These are phyloP conservation scores for Penicillium psychrosexuale DNA, from an alignment of 2,329 filamentous ascomycete species.

Conservation along the genomic window DNA sequence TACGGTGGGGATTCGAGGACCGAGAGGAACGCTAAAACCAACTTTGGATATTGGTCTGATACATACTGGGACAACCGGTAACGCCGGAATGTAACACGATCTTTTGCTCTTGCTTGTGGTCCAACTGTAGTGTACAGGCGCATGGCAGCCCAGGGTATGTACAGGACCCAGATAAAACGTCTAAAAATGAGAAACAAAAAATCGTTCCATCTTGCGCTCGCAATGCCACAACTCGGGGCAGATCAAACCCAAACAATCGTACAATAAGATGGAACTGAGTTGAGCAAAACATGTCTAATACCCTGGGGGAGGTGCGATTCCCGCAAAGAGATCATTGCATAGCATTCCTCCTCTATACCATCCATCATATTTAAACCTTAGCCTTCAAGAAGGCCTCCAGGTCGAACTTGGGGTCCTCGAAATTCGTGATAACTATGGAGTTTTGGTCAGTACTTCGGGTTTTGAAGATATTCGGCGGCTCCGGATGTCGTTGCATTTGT, in stretches of 20 bases:
- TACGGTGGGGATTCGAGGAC: neutral
- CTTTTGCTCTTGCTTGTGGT: constrained; percentile 37
- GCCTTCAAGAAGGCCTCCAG: constrained; percentile 77
- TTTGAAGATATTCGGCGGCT: constrained; percentile 5
- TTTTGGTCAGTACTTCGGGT: constrained; percentile 11
- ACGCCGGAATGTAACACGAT: constrained; percentile 34
- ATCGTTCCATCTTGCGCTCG: constrained; percentile 42
- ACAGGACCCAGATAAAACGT: constrained; percentile 42
- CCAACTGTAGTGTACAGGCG: constrained; percentile 41
- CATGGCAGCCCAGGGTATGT: constrained; percentile 42
- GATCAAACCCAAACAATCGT: constrained; percentile 44
- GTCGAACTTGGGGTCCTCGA: constrained; percentile 85
- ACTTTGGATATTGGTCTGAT: neutral
- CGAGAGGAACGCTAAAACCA: neutral
- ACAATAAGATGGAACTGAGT: constrained; percentile 37
- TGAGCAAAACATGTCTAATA: constrained; percentile 34
- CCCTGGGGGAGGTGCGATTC: constrained; percentile 34
- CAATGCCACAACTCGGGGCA: constrained; percentile 40
- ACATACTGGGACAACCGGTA: constrained; percentile 14
- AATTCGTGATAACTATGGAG: constrained; percentile 65
- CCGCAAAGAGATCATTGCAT: constrained; percentile 31
- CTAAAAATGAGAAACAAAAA: constrained; percentile 38
- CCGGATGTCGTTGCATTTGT: constrained; percentile 1
- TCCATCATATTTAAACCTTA: constrained; percentile 44
- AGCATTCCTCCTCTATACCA: constrained; percentile 29